These are phyloP conservation scores for Penicillium sp. DNA, from an alignment of 2,329 filamentous ascomycete genomes.

Conservation along the genomic window DNA sequence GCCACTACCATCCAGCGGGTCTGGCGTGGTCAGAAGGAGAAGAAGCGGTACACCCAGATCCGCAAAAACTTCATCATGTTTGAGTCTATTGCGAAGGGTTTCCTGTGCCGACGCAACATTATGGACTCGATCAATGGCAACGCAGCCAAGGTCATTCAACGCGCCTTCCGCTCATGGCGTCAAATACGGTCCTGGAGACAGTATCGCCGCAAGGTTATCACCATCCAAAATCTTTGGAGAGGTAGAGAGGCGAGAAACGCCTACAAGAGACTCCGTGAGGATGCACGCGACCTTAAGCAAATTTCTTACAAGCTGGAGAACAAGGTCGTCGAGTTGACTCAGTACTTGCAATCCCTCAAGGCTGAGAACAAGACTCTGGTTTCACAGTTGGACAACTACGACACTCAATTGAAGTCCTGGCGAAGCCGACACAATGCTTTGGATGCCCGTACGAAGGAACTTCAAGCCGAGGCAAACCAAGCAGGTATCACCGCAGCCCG, in stretches of 20 bases:
- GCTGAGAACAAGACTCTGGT: constrained; percentile 88
- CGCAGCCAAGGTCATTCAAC: constrained; percentile 85
- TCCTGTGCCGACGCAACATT: constrained; percentile 84
- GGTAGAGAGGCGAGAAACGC: constrained; percentile 75
- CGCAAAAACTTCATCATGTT: constrained; percentile 83
- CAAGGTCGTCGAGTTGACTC: constrained; percentile 98
- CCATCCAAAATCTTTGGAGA: constrained; percentile 92
- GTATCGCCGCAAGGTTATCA: constrained; percentile 84
- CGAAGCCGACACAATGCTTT: constrained; percentile 87
- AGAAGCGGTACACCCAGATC: constrained; percentile 75
- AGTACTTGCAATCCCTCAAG: constrained; percentile 88
- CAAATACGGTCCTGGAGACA: constrained; percentile 80
- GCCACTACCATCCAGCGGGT: constrained; percentile 93
- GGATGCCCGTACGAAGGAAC: constrained; percentile 86
- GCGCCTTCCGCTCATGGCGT: constrained; percentile 79
- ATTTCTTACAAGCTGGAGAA: constrained; percentile 99
- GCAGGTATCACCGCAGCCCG: constrained; percentile 92
- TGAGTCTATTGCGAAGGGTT: constrained; percentile 89
- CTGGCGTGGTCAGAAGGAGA: constrained; percentile 90
- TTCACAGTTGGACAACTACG: constrained; percentile 91
- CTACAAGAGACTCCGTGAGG: constrained; percentile 91
- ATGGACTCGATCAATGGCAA: constrained; percentile 93
- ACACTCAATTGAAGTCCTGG: constrained; percentile 94
- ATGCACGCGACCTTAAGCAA: constrained; percentile 97
- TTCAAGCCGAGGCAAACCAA: constrained; percentile 96